Conservation (phyloP, 768 basidiomycete species). For the Lentinula sp. region DNA sequence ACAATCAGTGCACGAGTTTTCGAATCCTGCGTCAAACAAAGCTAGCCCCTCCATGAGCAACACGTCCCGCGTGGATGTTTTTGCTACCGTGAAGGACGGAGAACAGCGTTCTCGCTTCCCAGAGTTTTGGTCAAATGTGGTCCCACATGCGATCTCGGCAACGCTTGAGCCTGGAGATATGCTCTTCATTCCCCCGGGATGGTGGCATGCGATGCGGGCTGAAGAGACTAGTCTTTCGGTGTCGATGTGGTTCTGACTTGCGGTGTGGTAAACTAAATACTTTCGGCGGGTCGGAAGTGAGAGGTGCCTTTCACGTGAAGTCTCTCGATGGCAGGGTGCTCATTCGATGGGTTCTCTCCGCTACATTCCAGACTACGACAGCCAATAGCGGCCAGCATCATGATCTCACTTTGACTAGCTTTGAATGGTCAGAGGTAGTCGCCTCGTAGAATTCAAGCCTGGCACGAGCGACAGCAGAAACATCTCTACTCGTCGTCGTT, state of each 20-base stretch:
- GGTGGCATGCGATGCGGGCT: conserved; percentile 93
- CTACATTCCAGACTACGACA: too few relatives aligned
- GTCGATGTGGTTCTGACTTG: conserved; percentile 79
- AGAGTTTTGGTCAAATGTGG: conserved; percentile 50
- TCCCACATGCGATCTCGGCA: conserved; percentile 51
- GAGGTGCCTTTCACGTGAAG: too few relatives aligned
- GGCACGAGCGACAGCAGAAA: too few relatives aligned
- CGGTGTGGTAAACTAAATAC: too few relatives aligned
- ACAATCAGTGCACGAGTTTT: neutral
- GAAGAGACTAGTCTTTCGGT: conserved; percentile 80
- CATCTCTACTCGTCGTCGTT: too few relatives aligned
- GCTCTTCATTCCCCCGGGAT: conserved; percentile 84
- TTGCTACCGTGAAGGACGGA: conserved; percentile 25
- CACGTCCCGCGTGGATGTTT: conserved; percentile 81
- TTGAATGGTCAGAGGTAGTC: too few relatives aligned
- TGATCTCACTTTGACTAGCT: too few relatives aligned
- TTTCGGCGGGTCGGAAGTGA: too few relatives aligned
- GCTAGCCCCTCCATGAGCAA: conserved; percentile 58
- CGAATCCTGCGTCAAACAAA: conserved; percentile 32
- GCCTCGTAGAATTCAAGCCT: too few relatives aligned
- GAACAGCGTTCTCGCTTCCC: conserved; percentile 22
- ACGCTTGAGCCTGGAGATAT: conserved; percentile 79
- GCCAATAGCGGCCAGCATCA: too few relatives aligned
- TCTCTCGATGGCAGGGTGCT: too few relatives aligned
- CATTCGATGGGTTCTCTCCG: too few relatives aligned